Evolutionary conservation across 192 early-diverging fungal species (phyloP).

Genomic region (Coemansia sp.): DNA sequence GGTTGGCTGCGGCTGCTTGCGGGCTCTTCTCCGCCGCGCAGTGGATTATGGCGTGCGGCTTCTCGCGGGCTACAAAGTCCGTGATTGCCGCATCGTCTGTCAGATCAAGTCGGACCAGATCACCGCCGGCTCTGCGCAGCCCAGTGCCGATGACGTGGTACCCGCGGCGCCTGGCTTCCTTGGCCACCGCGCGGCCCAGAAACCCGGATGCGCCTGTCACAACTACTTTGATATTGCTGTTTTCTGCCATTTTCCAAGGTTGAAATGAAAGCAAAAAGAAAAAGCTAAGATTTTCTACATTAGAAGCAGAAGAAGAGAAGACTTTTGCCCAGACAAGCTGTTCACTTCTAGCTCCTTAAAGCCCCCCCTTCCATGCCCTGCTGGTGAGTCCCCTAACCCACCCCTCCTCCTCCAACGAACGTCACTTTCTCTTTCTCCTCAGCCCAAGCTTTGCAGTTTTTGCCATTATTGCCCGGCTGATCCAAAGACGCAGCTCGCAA

Average conservation of each 20-base stretch:
- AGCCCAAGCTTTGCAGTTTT: too few species aligned
- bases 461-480: too few species aligned
- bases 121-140: slow-evolving; percentile 60
- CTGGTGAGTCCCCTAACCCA: too few species aligned
- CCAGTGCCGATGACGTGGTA: slow-evolving; percentile 74
- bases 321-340: too few species aligned
- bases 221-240: slow-evolving; percentile 60
- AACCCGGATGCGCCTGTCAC: slow-evolving; percentile 84
- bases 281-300: too few species aligned
- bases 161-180: slow-evolving; percentile 58
- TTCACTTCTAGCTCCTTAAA: too few species aligned
- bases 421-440: too few species aligned
- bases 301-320: too few species aligned
- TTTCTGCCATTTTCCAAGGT: not conserved
- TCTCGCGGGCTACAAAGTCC: slow-evolving; percentile 57
- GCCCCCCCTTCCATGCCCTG: too few species aligned
- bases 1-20: slow-evolving; percentile 74
- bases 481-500: too few species aligned
- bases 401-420: too few species aligned
- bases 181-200: slow-evolving; percentile 73
- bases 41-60: slow-evolving; percentile 72
- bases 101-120: slow-evolving; percentile 71
- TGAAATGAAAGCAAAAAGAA: too few species aligned
- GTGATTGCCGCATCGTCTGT: slow-evolving; percentile 58
- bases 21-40: slow-evolving; percentile 88